Conservation (phyloP, 208 protist genomes). For the Acanthamoeba polyphaga region DNA sequence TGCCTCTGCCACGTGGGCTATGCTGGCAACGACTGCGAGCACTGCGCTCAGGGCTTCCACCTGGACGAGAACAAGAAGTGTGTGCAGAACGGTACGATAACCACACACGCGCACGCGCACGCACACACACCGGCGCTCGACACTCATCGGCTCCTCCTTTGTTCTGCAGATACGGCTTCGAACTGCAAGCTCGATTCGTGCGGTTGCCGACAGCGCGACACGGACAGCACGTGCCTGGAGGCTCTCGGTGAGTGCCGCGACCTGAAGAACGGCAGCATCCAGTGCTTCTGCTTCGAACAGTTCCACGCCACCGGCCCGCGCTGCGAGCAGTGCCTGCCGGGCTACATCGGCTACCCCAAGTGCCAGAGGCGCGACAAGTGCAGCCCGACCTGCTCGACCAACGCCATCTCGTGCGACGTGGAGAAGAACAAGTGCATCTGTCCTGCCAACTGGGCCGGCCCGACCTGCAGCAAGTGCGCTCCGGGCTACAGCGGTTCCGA, state of each 20-base stretch:
- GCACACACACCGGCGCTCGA: too few species aligned
- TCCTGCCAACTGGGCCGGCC: conserved; percentile 66
- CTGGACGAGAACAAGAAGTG: neutral
- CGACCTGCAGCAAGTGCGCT: conserved; percentile 62
- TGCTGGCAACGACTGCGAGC: conserved; percentile 53
- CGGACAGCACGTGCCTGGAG: neutral
- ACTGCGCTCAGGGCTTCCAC: conserved; percentile 19
- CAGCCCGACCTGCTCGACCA: conserved; percentile 40
- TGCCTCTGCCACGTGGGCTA: neutral
- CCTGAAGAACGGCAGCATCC: neutral
- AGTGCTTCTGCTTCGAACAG: neutral
- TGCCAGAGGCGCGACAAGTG: conserved; percentile 23
- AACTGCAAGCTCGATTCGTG: neutral
- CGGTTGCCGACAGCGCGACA: neutral
- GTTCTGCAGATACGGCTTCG: neutral
- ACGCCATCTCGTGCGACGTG: conserved; percentile 54
- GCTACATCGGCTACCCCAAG: conserved; percentile 22
- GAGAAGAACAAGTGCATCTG: conserved; percentile 70
- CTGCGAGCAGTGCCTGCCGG: conserved; percentile 53
- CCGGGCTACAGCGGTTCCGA: conserved; percentile 22
- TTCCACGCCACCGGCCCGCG: conserved; percentile 8
- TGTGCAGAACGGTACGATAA: neutral
- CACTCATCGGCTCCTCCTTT: neutral
- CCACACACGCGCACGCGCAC: too few species aligned
- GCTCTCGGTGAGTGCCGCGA: neutral